These are phyloP conservation scores for Eucalyptus guilfoylei DNA, from an alignment of 345 rosid genomes.

Conservation along the genomic window DNA sequence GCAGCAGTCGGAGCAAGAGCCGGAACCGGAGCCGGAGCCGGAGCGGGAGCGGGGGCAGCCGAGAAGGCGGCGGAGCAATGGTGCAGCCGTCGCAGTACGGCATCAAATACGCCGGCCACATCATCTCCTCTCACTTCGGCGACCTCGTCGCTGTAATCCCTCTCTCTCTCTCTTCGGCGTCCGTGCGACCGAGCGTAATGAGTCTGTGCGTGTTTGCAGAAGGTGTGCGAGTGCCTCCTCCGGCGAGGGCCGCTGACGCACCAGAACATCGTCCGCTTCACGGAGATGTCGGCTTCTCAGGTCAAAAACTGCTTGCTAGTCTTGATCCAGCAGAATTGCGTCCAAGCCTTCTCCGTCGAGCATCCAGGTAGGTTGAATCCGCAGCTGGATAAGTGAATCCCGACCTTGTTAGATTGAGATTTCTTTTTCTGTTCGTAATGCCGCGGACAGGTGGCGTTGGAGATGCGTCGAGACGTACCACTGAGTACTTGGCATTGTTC, in stretches of 20 bases:
- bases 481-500: constrained; percentile 50
- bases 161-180: neutral
- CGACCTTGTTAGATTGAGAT: neutral
- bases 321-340: constrained; percentile 80
- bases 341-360: constrained; percentile 55
- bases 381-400: neutral
- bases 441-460: constrained; percentile 26
- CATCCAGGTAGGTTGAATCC: constrained; percentile 14
- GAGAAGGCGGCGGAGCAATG: constrained; percentile 1
- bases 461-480: constrained; percentile 19
- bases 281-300: constrained; percentile 26
- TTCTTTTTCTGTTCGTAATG: neutral
- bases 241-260: constrained; percentile 44
- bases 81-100: constrained; percentile 25
- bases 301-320: constrained; percentile 58
- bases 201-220: constrained; percentile 22
- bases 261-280: constrained; percentile 27
- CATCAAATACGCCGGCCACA: constrained; percentile 55
- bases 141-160: constrained; percentile 55
- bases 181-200: neutral
- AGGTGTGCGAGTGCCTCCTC: constrained; percentile 79
- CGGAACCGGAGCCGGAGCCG: neutral
- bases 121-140: constrained; percentile 73
- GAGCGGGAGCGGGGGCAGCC: neutral
- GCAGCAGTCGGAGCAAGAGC: neutral